Conservation (phyloP, 441 rosid genomes). For the Eutrema salsugineum region DNA sequence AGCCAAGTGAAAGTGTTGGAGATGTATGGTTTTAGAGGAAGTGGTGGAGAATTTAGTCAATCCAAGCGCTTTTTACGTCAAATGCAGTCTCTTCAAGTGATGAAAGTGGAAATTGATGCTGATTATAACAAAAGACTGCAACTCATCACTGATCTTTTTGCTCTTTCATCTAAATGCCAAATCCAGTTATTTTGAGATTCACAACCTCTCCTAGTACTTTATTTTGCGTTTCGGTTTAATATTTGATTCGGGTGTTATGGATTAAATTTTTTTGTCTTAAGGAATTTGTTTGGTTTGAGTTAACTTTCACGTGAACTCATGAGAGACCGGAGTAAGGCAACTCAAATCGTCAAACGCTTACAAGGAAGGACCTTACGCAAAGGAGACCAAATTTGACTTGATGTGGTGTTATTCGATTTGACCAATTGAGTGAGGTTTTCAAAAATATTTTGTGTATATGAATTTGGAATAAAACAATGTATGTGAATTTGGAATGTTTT, state of each 20-base stretch:
- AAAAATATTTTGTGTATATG: no score
- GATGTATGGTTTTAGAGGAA: neutral
- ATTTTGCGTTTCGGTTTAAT: no score
- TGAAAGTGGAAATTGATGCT: neutral
- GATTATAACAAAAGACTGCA: neutral
- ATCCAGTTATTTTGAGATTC: neutral
- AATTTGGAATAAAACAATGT: no score
- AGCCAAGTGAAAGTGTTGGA: conserved; percentile 3
- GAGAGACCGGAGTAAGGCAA: no score
- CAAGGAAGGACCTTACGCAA: neutral
- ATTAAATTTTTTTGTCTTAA: no score
- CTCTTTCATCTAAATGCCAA: neutral
- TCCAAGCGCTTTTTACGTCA: neutral
- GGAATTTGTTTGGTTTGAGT: no score
- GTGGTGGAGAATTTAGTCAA: neutral
- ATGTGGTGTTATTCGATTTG: no score
- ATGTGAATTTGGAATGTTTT: no score
- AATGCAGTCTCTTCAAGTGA: neutral
- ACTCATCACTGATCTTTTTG: neutral
- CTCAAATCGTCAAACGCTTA: neutral
- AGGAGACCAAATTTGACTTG: neutral
- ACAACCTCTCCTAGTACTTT: neutral
- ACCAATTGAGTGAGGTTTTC: no score
- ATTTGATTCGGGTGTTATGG: no score
- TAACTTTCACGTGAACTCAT: no score